Conservation (phyloP, 495 filamentous ascomycete genomes). For the Aspergillus steynii region DNA sequence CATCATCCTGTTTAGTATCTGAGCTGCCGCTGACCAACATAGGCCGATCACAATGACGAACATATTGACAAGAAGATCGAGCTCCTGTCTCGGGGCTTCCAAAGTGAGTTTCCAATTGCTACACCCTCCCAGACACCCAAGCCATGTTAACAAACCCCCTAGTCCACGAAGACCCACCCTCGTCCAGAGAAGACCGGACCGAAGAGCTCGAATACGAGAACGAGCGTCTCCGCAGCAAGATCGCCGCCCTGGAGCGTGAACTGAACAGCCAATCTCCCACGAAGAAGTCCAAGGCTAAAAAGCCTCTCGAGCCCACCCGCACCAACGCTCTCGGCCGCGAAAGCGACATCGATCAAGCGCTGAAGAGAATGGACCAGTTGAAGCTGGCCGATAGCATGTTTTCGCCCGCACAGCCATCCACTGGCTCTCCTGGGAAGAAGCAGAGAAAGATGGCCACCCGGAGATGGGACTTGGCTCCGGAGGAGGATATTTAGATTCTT, state of each 20-base stretch:
- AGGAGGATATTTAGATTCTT: conserved; percentile 45
- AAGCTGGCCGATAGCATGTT: conserved; percentile 46
- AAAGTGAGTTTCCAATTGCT: conserved; percentile 32
- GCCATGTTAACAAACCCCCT: conserved; percentile 14
- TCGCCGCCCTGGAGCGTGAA: conserved; percentile 50
- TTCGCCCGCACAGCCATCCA: conserved; percentile 24
- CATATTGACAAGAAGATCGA: conserved; percentile 91
- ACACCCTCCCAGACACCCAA: background rate
- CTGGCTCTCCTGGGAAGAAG: conserved; percentile 43
- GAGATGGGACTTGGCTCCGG: conserved; percentile 58
- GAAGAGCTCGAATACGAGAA: conserved; percentile 51
- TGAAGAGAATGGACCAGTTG: conserved; percentile 45
- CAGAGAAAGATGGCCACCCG: conserved; percentile 53
- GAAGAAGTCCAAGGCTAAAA: conserved; percentile 39
- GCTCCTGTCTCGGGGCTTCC: conserved; percentile 71
- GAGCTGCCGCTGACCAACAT: conserved; percentile 19
- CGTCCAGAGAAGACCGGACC: conserved; percentile 32
- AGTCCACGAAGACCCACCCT: conserved; percentile 52
- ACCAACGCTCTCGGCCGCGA: conserved; percentile 37
- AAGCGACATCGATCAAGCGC: conserved; percentile 44
- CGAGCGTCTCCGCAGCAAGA: conserved; percentile 43
- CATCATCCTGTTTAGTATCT: too few relatives aligned
- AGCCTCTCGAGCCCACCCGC: conserved; percentile 24
- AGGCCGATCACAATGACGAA: conserved; percentile 65
- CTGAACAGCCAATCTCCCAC: conserved; percentile 47